Evolutionary conservation across 116 monocot species (phyloP).

Genomic region (Posidonia oceanica): DNA sequence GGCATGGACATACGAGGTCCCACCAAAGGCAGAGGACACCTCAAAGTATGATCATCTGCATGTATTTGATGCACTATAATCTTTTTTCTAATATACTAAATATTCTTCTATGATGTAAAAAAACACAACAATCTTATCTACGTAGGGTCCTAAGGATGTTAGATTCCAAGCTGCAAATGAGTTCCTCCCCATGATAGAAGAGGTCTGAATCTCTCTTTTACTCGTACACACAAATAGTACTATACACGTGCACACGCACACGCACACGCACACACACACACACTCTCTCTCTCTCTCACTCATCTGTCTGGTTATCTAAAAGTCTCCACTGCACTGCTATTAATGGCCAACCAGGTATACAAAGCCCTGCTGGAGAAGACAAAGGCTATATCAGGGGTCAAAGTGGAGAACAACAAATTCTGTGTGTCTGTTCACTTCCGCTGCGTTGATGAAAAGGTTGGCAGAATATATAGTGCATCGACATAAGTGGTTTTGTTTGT

Average conservation of each 20-base stretch:
- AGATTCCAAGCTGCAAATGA: slow-evolving; percentile 62
- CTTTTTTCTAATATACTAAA: no score
- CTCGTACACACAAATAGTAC: no score
- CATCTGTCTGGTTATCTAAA: no score
- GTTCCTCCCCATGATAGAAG: slow-evolving; percentile 50
- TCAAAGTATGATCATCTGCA: background rate
- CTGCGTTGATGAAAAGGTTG: slow-evolving; percentile 46
- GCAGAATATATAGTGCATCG: background rate
- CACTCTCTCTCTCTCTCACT: no score
- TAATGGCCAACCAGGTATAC: slow-evolving; percentile 19
- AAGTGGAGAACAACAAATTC: slow-evolving; percentile 66
- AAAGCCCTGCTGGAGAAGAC: slow-evolving; percentile 24
- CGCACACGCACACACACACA: no score
- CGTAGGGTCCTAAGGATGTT: slow-evolving; percentile 24
- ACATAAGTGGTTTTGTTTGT: no score
- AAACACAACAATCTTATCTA: background rate
- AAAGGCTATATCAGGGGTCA: slow-evolving; percentile 26
- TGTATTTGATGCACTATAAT: background rate
- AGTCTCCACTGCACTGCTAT: no score
- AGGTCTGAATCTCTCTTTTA: slow-evolving; percentile 16
- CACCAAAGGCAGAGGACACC: slow-evolving; percentile 6
- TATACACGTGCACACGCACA: no score
- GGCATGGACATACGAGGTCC: slow-evolving; percentile 58
- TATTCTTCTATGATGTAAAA: background rate
- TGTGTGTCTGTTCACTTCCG: slow-evolving; percentile 56